Conservation (phyloP, 495 filamentous ascomycete species). For the Talaromyces thailandensis region DNA sequence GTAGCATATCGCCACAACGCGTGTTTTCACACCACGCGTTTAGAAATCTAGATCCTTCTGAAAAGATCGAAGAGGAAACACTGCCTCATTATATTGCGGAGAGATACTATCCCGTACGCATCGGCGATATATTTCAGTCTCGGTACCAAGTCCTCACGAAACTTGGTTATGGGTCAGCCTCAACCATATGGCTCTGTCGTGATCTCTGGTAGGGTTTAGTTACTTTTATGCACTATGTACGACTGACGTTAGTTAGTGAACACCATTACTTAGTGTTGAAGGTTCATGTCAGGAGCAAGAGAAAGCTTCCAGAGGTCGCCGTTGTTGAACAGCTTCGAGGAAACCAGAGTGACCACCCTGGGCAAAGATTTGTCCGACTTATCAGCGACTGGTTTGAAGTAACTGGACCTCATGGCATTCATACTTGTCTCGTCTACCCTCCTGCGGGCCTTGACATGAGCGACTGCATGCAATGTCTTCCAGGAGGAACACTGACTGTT, state of each 20-base stretch:
- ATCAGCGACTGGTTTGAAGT: slow-evolving; percentile 32
- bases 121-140: slow-evolving; percentile 32
- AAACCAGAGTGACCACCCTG: slow-evolving; percentile 16
- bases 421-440: slow-evolving; percentile 34
- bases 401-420: slow-evolving; percentile 28
- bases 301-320: slow-evolving; percentile 19
- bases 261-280: slow-evolving; percentile 27
- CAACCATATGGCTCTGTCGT: slow-evolving; percentile 44
- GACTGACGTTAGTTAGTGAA: slow-evolving; percentile 11
- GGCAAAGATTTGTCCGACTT: slow-evolving; percentile 21
- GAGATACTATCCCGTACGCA: slow-evolving; percentile 32
- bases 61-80: slow-evolving; percentile 31
- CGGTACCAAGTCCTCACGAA: slow-evolving; percentile 37
- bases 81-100: slow-evolving; percentile 28
- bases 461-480: background rate
- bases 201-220: slow-evolving; percentile 26
- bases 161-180: slow-evolving; percentile 37
- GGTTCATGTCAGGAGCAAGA: slow-evolving; percentile 14
- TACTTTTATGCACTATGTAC: slow-evolving; percentile 4
- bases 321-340: slow-evolving; percentile 22
- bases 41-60: background rate
- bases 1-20: no score
- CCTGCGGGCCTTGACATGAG: slow-evolving; percentile 29
- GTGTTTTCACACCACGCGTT: no score
- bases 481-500: background rate